A percentile compares a stretch with the other conserved stretches of the same genome.
These are phyloP conservation scores for Aspergillus jensenii DNA, from an alignment of 2,329 filamentous ascomycete species.

Conservation along the genomic window DNA sequence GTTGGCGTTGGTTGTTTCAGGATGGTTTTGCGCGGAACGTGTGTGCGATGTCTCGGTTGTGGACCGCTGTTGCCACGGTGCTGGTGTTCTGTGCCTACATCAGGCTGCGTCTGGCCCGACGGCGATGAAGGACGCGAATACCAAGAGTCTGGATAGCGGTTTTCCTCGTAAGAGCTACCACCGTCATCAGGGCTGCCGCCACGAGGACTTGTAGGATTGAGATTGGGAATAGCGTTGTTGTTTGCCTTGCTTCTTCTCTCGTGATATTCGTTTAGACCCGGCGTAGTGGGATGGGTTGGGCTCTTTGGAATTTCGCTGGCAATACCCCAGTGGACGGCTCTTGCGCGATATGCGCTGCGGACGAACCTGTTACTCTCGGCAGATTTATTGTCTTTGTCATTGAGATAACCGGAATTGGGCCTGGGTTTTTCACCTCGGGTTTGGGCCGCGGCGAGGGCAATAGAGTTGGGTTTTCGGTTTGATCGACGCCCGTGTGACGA, in stretches of 20 bases:
- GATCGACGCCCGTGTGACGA: not conserved
- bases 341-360: not conserved
- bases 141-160: not conserved
- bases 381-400: not conserved
- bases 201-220: not conserved
- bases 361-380: not conserved
- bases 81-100: not conserved
- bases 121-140: not conserved
- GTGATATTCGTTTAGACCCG: not conserved
- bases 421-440: not conserved
- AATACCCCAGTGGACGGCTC: constrained; percentile 8
- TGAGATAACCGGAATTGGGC: not conserved
- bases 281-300: not conserved
- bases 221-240: not conserved
- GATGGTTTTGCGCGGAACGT: constrained; percentile 5
- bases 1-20: constrained; percentile 15
- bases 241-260: not conserved
- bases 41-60: not conserved
- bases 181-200: not conserved
- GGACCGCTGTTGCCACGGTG: not conserved
- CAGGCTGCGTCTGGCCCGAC: not conserved
- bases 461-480: not conserved
- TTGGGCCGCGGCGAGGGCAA: not conserved
- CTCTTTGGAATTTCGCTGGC: not conserved
- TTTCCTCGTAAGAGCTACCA: not conserved